Conservation (phyloP, 2,329 filamentous ascomycete species). For the Fonsecaea multimorphosa region DNA sequence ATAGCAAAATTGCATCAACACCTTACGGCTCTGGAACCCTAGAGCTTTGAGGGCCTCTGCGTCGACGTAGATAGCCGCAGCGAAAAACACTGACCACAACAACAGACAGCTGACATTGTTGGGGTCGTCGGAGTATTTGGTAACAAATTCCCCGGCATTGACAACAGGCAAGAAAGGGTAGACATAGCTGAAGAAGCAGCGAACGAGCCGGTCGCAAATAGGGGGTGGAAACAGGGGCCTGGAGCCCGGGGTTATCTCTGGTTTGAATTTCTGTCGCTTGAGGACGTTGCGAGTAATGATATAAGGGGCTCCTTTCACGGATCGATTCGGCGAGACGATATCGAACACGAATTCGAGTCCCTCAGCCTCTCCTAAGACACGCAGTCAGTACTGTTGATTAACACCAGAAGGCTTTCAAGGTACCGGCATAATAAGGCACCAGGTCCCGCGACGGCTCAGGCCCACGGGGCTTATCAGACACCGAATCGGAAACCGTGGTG, state of each 20-base stretch:
- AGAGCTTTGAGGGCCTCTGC: slow-evolving; percentile 40
- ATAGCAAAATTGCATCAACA: slow-evolving; percentile 48
- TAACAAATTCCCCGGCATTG: slow-evolving; percentile 24
- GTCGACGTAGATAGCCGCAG: slow-evolving; percentile 44
- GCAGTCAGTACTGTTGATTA: background rate
- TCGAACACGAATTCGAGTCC: slow-evolving; percentile 33
- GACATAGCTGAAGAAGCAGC: slow-evolving; percentile 28
- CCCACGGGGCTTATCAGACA: slow-evolving; percentile 6
- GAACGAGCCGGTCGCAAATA: slow-evolving; percentile 19
- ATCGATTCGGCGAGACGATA: slow-evolving; percentile 25
- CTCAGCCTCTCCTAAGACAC: slow-evolving; percentile 23
- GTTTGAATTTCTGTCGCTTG: slow-evolving; percentile 19
- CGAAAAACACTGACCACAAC: slow-evolving; percentile 51
- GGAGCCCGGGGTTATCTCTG: slow-evolving; percentile 3
- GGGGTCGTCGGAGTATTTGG: slow-evolving; percentile 11
- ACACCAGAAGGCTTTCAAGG: background rate
- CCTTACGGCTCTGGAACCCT: slow-evolving; percentile 45
- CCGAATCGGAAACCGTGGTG: background rate
- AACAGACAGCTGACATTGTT: slow-evolving; percentile 39
- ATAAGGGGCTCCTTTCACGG: slow-evolving; percentile 25
- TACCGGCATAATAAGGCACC: slow-evolving; percentile 29
- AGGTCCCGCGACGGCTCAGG: slow-evolving; percentile 5
- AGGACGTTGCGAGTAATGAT: slow-evolving; percentile 23
- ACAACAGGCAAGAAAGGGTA: slow-evolving; percentile 29
- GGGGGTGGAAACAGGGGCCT: slow-evolving; percentile 7